Conservation (phyloP, 495 filamentous ascomycete species). For the Penicillium psychrofluorescens region DNA sequence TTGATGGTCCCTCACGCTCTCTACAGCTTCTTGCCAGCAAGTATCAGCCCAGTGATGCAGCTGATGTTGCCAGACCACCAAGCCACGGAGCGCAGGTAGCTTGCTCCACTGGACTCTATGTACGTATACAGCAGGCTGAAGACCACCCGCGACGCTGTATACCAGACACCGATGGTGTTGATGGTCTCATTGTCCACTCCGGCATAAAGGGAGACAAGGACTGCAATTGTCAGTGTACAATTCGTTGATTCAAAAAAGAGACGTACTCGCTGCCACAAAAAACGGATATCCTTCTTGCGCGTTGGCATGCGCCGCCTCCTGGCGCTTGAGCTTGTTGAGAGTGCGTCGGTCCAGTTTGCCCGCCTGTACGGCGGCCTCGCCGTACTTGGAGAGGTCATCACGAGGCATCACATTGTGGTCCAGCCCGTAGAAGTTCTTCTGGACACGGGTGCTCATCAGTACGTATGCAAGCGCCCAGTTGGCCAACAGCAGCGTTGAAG, state of each 20-base stretch:
- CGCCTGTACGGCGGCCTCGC: slow-evolving; percentile 35
- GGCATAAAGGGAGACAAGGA: slow-evolving; percentile 22
- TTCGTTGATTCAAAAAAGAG: not conserved
- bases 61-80: slow-evolving; percentile 44
- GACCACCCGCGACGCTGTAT: slow-evolving; percentile 32
- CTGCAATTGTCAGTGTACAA: slow-evolving; percentile 11
- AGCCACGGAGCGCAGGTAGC: slow-evolving; percentile 30
- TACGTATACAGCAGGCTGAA: slow-evolving; percentile 34
- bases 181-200: slow-evolving; percentile 29
- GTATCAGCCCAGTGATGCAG: slow-evolving; percentile 26
- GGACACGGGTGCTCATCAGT: slow-evolving; percentile 31
- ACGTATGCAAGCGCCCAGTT: slow-evolving; percentile 43
- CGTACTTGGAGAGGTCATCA: slow-evolving; percentile 38
- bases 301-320: slow-evolving; percentile 42
- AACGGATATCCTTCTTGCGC: slow-evolving; percentile 40
- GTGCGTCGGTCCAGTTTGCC: slow-evolving; percentile 40
- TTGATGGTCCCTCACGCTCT: too few relatives aligned
- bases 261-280: slow-evolving; percentile 35
- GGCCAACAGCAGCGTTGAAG: slow-evolving; percentile 29
- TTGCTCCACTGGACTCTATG: slow-evolving; percentile 24
- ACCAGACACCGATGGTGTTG: slow-evolving; percentile 37
- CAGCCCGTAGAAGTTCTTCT: slow-evolving; percentile 34
- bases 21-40: slow-evolving; percentile 22
- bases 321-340: slow-evolving; percentile 38
- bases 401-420: slow-evolving; percentile 44